Conservation (phyloP, 805 yeast genomes). For the Candida nonsorbophila region DNA sequence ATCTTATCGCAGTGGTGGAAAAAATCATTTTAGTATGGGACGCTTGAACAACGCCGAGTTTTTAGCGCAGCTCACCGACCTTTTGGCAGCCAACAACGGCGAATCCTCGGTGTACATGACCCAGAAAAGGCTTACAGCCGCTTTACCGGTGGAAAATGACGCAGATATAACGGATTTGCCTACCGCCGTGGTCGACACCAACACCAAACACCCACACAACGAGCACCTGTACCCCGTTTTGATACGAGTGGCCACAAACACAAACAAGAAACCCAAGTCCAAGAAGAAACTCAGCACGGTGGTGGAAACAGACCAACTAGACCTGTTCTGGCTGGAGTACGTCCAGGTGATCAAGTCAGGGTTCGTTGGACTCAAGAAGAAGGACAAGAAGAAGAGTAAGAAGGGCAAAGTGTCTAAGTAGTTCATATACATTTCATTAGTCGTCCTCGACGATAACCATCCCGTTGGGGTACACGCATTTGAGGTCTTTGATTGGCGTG, state of each 20-base stretch:
- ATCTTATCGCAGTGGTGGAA: background rate
- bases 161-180: conserved; percentile 24
- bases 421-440: too few species aligned
- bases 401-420: conserved; percentile 34
- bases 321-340: conserved; percentile 74
- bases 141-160: conserved; percentile 18
- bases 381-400: conserved; percentile 72
- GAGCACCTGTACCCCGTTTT: conserved; percentile 51
- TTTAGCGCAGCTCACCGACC: conserved; percentile 17
- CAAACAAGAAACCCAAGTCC: conserved; percentile 29
- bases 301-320: conserved; percentile 56
- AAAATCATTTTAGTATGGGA: conserved; percentile 15
- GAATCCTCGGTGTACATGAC: conserved; percentile 54
- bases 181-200: conserved; percentile 14
- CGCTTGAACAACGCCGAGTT: conserved; percentile 28
- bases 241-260: conserved; percentile 63
- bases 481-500: conserved; percentile 53
- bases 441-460: conserved; percentile 57
- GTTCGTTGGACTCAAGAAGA: conserved; percentile 71
- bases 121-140: conserved; percentile 45
- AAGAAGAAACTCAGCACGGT: conserved; percentile 68
- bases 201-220: conserved; percentile 13
- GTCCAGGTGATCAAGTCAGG: conserved; percentile 65
- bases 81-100: conserved; percentile 25
- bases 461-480: conserved; percentile 40